Base-by-base conservation (phyloP, 345 rosid genomes). In the Murraya koenigii region DNA sequence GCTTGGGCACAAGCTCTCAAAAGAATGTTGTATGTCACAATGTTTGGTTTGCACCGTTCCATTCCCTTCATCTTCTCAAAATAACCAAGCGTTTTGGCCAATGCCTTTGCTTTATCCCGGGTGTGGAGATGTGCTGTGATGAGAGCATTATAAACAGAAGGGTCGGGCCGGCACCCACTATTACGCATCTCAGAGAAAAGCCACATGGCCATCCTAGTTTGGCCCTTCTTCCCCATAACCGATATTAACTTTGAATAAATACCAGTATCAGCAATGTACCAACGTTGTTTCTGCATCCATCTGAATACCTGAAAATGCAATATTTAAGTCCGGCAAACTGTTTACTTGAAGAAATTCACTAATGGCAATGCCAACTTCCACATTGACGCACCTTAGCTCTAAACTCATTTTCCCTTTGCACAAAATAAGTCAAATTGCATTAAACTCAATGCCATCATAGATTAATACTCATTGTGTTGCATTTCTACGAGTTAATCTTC, bases 141-240 rank as follows among this genome's bases (percentile, higher is more conserved):
- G 59, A 95, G 89, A 3, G 98, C 87, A 59, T 95, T 95, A 85
- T 93, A 95, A 66, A 95, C 98, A 8, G 99, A 93, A 55, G 96
- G 66, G 67, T 95, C 97, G 2, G 97, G 97, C 22, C 96, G 92
- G 82, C 99, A 95, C 19, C 99, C 99, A 26, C 99, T 92, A 74
- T 90, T 95, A 25, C 91, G 88, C 99, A 95, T 95, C 91, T 95
- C 97, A 4, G 98, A 88, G 80, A 95, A 95, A n/a, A 95, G 90
- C 99, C 98, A 95, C 94, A 95, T 91, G 1, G 98, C 99, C 99
- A 92, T 91, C 66, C 98, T 81, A 9, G 87, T 95, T 81, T 94
- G 94, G 33, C 97, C 97, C 70, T 88, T 91, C 81, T 91, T 94
- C 23, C 98, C 97, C 96, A 91, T 91, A 32, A 88, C 90, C 0